Evolutionary conservation across 2,329 filamentous ascomycete genomes (phyloP).

Genomic region (Fusarium napiforme): DNA sequence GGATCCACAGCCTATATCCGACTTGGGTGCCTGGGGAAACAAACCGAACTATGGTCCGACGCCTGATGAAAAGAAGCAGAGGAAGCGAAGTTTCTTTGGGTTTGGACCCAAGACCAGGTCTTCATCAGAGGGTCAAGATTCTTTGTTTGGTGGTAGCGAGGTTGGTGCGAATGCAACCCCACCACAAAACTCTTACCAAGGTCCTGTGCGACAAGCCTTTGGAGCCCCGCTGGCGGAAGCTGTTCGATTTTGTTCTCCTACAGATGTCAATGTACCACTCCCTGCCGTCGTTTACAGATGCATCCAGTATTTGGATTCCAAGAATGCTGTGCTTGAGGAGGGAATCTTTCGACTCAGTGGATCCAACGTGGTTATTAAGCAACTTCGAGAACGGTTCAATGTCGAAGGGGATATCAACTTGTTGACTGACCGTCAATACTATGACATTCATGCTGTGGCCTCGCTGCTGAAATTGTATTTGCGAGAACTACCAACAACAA

Average conservation of each 20-base stretch:
- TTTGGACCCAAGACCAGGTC: conserved; percentile 70
- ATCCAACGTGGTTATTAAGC: conserved; percentile 95
- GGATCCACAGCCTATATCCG: conserved; percentile 85
- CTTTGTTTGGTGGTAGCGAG: conserved; percentile 62
- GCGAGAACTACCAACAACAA: conserved; percentile 89
- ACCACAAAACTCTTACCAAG: conserved; percentile 56
- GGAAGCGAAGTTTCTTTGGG: conserved; percentile 84
- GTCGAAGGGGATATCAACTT: conserved; percentile 91
- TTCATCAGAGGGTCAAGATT: conserved; percentile 68
- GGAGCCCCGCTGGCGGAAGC: conserved; percentile 87
- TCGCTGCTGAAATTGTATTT: conserved; percentile 94
- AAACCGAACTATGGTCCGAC: conserved; percentile 67
- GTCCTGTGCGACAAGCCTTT: conserved; percentile 78
- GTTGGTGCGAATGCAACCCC: conserved; percentile 58
- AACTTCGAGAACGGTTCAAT: conserved; percentile 92
- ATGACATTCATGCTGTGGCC: conserved; percentile 95
- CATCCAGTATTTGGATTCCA: conserved; percentile 88
- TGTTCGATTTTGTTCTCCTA: conserved; percentile 80
- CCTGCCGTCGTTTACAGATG: conserved; percentile 96
- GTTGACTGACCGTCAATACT: conserved; percentile 82
- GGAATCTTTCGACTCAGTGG: conserved; percentile 97
- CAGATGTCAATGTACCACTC: conserved; percentile 77
- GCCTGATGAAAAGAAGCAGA: conserved; percentile 79
- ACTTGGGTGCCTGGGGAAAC: conserved; percentile 87
- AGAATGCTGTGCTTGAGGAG: conserved; percentile 85